Evolutionary conservation across 2,329 filamentous ascomycete species (phyloP).

Genomic region (Fusarium subtropicale): DNA sequence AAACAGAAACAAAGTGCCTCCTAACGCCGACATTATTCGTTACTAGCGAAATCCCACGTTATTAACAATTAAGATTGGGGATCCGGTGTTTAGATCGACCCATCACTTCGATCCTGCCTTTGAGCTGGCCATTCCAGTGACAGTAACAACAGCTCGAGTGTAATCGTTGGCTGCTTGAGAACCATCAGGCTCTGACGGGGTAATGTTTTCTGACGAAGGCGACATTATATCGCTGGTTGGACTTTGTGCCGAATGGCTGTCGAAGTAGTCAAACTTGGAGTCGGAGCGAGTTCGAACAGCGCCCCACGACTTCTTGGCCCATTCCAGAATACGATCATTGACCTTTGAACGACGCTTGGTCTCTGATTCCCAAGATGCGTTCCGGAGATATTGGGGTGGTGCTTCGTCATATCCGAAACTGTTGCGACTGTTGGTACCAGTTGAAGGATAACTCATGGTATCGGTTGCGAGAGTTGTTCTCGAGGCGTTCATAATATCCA

Average conservation of each 20-base stretch:
- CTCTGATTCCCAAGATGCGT: slow-evolving; percentile 48
- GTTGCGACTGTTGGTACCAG: slow-evolving; percentile 38
- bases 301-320: slow-evolving; percentile 51
- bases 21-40: slow-evolving; percentile 46
- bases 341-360: slow-evolving; percentile 47
- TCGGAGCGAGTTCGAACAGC: slow-evolving; percentile 45
- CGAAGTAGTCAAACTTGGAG: slow-evolving; percentile 42
- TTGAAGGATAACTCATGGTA: slow-evolving; percentile 44
- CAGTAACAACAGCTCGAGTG: slow-evolving; percentile 28
- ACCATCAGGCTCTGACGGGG: slow-evolving; percentile 32
- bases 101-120: slow-evolving; percentile 28
- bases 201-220: slow-evolving; percentile 33
- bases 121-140: slow-evolving; percentile 28
- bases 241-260: slow-evolving; percentile 24
- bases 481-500: slow-evolving; percentile 51
- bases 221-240: slow-evolving; percentile 35
- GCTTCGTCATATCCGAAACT: slow-evolving; percentile 46
- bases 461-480: slow-evolving; percentile 47
- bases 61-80: slow-evolving; percentile 21
- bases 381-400: slow-evolving; percentile 39
- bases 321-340: slow-evolving; percentile 51
- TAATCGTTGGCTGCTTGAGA: slow-evolving; percentile 17
- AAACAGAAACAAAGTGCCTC: slow-evolving; percentile 32
- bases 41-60: slow-evolving; percentile 29
- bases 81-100: slow-evolving; percentile 4